phyloP scores from a whole-genome alignment of 2,329 filamentous ascomycete genomes.

The Trichoderma koningii region DNA sequence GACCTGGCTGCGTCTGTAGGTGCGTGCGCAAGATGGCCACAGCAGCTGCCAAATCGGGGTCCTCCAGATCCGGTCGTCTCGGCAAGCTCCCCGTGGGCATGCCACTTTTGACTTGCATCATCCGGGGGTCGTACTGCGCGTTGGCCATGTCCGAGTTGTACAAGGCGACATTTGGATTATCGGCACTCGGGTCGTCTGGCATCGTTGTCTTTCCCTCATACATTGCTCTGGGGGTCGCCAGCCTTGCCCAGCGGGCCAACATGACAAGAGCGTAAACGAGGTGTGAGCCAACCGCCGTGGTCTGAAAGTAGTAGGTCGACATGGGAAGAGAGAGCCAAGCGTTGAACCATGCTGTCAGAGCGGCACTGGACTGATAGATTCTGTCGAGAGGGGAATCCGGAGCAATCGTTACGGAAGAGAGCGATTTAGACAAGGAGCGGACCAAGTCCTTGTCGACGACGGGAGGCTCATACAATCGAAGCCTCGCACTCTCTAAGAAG shows the following conservation, averaged over 20 bases:
- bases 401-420: conserved; percentile 43
- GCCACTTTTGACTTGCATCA: background rate
- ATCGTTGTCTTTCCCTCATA: conserved; percentile 34
- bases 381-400: conserved; percentile 50
- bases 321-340: conserved; percentile 50
- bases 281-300: conserved; percentile 49
- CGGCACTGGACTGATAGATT: conserved; percentile 52
- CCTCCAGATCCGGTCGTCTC: conserved; percentile 35
- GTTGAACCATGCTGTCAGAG: conserved; percentile 53
- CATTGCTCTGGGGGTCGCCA: conserved; percentile 44
- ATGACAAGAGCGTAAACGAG: conserved; percentile 54
- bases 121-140: conserved; percentile 9
- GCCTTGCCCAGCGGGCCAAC: conserved; percentile 54
- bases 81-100: conserved; percentile 6
- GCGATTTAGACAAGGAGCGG: conserved; percentile 47
- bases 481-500: conserved; percentile 44
- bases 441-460: conserved; percentile 46
- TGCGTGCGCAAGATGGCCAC: conserved; percentile 46
- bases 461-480: conserved; percentile 54
- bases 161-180: conserved; percentile 28
- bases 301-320: conserved; percentile 47
- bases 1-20: conserved; percentile 47
- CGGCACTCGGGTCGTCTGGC: conserved; percentile 33
- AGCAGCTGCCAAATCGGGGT: conserved; percentile 45
- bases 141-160: conserved; percentile 33